Evolutionary conservation across 2,329 filamentous ascomycete genomes (phyloP), one percentile per base, ranked within the genome.

Genomic region (Alternaria arborescens): DNA sequence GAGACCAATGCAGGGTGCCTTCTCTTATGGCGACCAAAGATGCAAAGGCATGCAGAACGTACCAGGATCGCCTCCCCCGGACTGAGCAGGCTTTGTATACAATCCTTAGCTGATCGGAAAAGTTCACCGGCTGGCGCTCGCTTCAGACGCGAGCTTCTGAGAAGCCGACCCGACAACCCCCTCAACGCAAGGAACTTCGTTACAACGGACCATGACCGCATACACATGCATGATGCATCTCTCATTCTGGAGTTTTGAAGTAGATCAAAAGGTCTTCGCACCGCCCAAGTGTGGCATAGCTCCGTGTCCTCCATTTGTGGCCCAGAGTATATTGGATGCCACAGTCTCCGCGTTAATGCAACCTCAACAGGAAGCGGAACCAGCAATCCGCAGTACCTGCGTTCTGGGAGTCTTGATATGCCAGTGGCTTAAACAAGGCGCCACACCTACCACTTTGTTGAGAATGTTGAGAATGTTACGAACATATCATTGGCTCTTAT

Each of bases 61-160:
- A 46, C 50, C 32, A 32, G 58, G 40, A 50, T 51, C 14, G 8
- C 14, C 11, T 52, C 30, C 12, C 26, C 26, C 59, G 24, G 24
- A 28, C 16, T 22, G 36, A 14, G 46, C 30, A 36, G 14, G 20
- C 51, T n/a, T 41, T 48, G 18, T 48, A 26, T 38, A 32, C 40
- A 28, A 24, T 22, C 55, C 11, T 28, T 34, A 42, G 24, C 43
- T 48, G 43, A 57, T 57, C 50, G 43, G 44, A 51, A 50, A 61
- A 52, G 46, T n/a, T 14, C 24, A 18, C 20, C 16, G n/a, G 40
- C 41, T 16, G 8, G 30, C 41, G 50, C 47, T 44, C 48, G 20
- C 36, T 52, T 34, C 20, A 41, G 32, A 26, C 20, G 38, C 38
- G 20, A 54, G 36, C n/a, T 54, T 14, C 12, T 52, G 44, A 51